Evolutionary conservation across 345 rosid genomes (phyloP), one percentile per base, ranked within the genome.

Genomic region (Psidium guajava): DNA sequence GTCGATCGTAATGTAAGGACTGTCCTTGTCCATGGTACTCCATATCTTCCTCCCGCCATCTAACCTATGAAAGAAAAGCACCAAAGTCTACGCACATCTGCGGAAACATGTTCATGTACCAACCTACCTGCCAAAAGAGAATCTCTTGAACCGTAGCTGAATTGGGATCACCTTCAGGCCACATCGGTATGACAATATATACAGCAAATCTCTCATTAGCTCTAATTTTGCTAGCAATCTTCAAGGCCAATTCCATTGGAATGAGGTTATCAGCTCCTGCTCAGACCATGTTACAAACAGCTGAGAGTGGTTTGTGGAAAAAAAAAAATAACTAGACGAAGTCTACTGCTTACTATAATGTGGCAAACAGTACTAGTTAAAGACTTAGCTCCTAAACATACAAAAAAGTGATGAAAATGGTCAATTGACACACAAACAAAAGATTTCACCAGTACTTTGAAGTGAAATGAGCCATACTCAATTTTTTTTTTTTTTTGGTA

Each of bases 111-210:
- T 21, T 83, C 59, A 52, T 36, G 42, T 28, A 55, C 56, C 44
- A 49, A 9, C 27, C 86, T 90, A 97, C 99, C 99, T 97, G 99
- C 99, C 99, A 97, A 84, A 50, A 93, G 84, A 97, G 94, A 89
- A 97, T 96, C 93, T 97, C 99, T 92, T 96, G 99, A 92, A 94
- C 87, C 47, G 96, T 84, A 12, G 87, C 93, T 86, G 95, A 75
- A 83, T 91, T 93, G 40, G 99, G 99, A 86, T 96, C 98, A 82
- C 99, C 99, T 90, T 97, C 99, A 32, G 99, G 99, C 99, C 99
- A 97, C 95, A 97, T 82, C 6, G 99, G 99, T 82, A 97, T 88
- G 83, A 96, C 86, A n/a, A 97, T 85, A 90, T 97, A 97, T 51
- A 96, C 98, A 0, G 96, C 92, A 87, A 97, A 97, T 90, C 98